Base-by-base conservation (phyloP, 1,284 basidiomycete genomes). In the Leccinum fallax region DNA sequence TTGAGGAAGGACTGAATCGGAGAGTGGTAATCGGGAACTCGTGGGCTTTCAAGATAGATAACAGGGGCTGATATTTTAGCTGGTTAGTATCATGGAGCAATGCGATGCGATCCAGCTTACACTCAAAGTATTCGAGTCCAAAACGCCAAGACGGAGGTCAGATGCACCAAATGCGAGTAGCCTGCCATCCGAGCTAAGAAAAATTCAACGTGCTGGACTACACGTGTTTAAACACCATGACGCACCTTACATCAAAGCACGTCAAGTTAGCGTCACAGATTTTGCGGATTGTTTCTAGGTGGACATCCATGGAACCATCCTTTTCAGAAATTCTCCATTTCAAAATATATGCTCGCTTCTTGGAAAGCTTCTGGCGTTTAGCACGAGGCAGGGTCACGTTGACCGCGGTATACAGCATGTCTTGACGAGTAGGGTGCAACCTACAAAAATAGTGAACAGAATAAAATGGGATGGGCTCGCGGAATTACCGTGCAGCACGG, bases 21-120 rank as follows among this genome's bases (percentile, higher is more conserved):
- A 99, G 78, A 1, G 91, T 89, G 0, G 97, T 99, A 2, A 94
- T 87, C 3, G 97, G 94, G 75, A 99, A 97, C 65, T 95, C 94
- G 76, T 99, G 97, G 0, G 96, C 93, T 74, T 94, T 93, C 55
- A 98, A 81, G 63, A 99, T 96, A 36, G 89, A 89, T 36, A 94
- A 78, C 9, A 96, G 76, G 0, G 95, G 94, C 94, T 97, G 52
- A 48, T 26, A 43, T 59, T 64, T 59, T 58, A 24, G 19, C 38
- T 13, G n/a, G 52, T 69, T 9, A 61, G 46, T 36, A 21, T 59
- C 55, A 54, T 19, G 2, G 15, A 26, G 28, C 19, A 56, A 21
- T 46, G 43, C 32, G 34, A 58, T 57, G 46, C 13, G 24, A 11
- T 49, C 19, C 9, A 32, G 46, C 90, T 73, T 74, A 97, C 95